Evolutionary conservation across 2,329 filamentous ascomycete genomes (phyloP).

Genomic region (Cordyceps cateniannulata): DNA sequence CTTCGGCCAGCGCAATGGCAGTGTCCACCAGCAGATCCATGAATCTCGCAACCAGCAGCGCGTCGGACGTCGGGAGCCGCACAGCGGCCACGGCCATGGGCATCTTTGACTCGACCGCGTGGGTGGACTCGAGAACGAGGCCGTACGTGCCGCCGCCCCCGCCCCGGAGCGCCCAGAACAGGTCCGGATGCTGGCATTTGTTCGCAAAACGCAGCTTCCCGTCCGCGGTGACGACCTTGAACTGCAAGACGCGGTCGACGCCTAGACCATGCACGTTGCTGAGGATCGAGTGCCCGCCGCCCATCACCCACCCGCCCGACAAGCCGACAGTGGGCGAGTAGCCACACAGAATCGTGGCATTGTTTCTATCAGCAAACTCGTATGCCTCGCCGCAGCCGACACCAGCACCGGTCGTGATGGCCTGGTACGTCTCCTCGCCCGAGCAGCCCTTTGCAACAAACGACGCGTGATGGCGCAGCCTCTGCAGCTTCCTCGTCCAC

Average conservation of each 20-base stretch:
- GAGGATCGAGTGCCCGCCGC: conserved; percentile 41
- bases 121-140: no score
- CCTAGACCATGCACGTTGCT: conserved; percentile 44
- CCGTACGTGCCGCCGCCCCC: conserved; percentile 41
- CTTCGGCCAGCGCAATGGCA: no score
- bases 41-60: no score
- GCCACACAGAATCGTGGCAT: conserved; percentile 10
- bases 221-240: conserved; percentile 42
- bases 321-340: conserved; percentile 13
- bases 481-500: conserved; percentile 11
- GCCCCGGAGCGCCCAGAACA: conserved; percentile 54
- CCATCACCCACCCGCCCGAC: conserved; percentile 8
- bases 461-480: background rate
- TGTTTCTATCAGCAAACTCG: conserved; percentile 4
- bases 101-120: no score
- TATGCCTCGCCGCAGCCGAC: conserved; percentile 12
- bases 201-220: conserved; percentile 40
- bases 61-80: no score
- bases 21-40: no score
- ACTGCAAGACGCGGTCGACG: conserved; percentile 48
- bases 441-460: background rate
- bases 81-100: no score
- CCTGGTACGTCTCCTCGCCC: background rate
- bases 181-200: conserved; percentile 38
- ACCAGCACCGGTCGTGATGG: conserved; percentile 11